Evolutionary conservation across 2,329 filamentous ascomycete genomes (phyloP), one percentile per base, ranked within the genome.

Genomic region (Periconia sp.): DNA sequence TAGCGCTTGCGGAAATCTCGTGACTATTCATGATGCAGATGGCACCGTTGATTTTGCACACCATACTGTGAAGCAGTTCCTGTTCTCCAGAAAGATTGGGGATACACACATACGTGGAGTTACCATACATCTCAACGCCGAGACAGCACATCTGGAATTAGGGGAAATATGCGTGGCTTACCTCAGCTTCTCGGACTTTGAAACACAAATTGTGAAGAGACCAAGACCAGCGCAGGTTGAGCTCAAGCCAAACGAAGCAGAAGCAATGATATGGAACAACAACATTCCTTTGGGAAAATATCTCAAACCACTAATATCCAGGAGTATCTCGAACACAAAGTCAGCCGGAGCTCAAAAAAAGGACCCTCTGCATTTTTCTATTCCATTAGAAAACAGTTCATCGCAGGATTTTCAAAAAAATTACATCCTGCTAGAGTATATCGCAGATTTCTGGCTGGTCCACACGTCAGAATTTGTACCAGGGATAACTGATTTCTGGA

Each of bases 131-230:
- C 56, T 76, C n/a, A 42, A 66, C 8, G 6, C 57, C 3, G 23
- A 57, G 14, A 57, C 66, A 14, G 65, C 60, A 1, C 61, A 77
- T 49, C 60, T 65, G 27, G 45, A 62, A 6, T 50, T 72, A 41
- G 73, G 73, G 2, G 69, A 75, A 31, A 66, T 74, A 43, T 77
- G 75, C 54, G 43, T 76, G 14, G 74, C 73, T 0, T 79, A 78
- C 54, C 69, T 78, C 17, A 57, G 70, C 10, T 75, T 75, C 47
- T 71, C 66, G 37, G 72, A 77, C 41, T 78, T 78, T 40, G 66
- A 76, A 47, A 69, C 62, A 5, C 53, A 62, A 20, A 13, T 44
- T 8, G 44, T 19, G 5, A 31, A n/a, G 14, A 30, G 6, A 33
- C 44, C 44, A 31, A 30, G 6, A 33, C 44, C 44, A 31, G 31